A percentile compares a stretch with the other conserved stretches of the same genome.
Evolutionary conservation across 2,329 filamentous ascomycete genomes (phyloP).

Genomic region (Aureobasidium sp.): DNA sequence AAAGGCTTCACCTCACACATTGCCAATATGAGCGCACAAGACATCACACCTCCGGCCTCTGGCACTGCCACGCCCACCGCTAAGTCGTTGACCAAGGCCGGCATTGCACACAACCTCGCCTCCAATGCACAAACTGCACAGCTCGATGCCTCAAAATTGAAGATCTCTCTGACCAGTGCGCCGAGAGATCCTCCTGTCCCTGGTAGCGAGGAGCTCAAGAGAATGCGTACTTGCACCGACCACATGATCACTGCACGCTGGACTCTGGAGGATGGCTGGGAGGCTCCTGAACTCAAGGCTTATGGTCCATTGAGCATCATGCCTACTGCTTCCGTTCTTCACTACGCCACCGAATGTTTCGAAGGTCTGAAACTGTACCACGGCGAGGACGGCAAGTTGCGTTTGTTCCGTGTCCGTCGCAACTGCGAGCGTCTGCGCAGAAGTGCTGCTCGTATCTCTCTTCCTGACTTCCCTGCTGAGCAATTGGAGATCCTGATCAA

Average conservation of each 20-base stretch:
- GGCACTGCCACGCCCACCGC: conserved; percentile 27
- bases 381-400: conserved; percentile 59
- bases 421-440: conserved; percentile 58
- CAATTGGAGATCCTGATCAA: conserved; percentile 68
- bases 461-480: conserved; percentile 62
- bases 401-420: conserved; percentile 67
- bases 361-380: conserved; percentile 73
- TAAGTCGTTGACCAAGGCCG: conserved; percentile 27
- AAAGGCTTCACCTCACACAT: neutral
- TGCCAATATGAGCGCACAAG: conserved; percentile 22
- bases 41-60: conserved; percentile 26
- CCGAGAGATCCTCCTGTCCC: conserved; percentile 34
- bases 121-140: conserved; percentile 26
- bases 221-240: conserved; percentile 55
- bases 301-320: conserved; percentile 71
- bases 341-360: conserved; percentile 89
- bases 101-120: conserved; percentile 27
- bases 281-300: conserved; percentile 61
- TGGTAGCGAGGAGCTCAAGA: conserved; percentile 30
- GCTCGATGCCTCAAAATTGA: conserved; percentile 37
- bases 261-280: conserved; percentile 60
- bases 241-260: conserved; percentile 78
- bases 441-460: conserved; percentile 54
- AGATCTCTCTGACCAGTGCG: conserved; percentile 30
- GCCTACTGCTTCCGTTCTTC: conserved; percentile 71